A percentile compares a stretch with the other conserved stretches of the same genome.
Conservation (phyloP, 441 rosid genomes). For the Geranium incanum region DNA sequence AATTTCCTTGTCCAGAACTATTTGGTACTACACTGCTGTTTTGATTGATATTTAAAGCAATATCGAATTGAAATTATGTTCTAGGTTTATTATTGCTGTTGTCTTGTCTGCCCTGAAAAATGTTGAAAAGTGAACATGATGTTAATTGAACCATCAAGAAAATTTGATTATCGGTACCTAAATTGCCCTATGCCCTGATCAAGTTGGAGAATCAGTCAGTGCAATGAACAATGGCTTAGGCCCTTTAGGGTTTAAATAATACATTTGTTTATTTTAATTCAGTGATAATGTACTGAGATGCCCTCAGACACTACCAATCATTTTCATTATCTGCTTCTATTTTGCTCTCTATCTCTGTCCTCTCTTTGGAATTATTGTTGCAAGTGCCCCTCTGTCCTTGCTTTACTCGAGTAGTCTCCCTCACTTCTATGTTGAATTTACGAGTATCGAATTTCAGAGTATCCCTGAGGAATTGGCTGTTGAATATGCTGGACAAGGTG, state of each 20-base stretch:
- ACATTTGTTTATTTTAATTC: neutral
- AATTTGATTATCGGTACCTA: neutral
- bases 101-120: neutral
- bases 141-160: neutral
- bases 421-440: constrained; percentile 19
- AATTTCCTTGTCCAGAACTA: neutral
- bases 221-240: too few relatives aligned
- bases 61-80: neutral
- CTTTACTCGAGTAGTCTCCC: neutral
- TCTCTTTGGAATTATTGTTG: neutral
- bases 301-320: neutral
- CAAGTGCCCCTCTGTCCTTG: neutral
- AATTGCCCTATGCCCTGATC: neutral
- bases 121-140: neutral
- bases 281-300: neutral
- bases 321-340: neutral
- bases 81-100: neutral
- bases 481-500: constrained; percentile 24
- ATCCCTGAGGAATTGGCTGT: constrained; percentile 29
- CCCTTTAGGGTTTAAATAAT: too few relatives aligned
- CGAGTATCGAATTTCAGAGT: constrained; percentile 37
- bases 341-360: neutral
- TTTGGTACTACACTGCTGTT: neutral
- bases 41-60: neutral
- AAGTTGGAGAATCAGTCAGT: too few relatives aligned